Evolutionary conservation across 1,284 basidiomycete genomes (phyloP).

Genomic region (Cutaneotrichosporon cavernicola): DNA sequence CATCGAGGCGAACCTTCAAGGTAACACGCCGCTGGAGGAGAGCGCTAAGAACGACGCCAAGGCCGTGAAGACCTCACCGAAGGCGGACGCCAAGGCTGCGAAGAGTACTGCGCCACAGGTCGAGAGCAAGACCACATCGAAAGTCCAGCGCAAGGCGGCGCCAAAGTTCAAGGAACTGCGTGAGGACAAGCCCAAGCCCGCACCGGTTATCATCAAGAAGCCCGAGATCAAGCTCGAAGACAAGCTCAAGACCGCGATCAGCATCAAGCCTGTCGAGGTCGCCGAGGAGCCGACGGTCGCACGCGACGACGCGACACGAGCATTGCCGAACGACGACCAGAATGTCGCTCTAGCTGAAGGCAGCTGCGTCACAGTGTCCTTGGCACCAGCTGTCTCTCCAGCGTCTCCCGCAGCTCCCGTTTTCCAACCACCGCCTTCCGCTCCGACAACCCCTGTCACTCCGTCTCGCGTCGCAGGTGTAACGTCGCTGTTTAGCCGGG

Average conservation of each 20-base stretch:
- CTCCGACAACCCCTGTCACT: neutral
- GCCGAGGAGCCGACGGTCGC: neutral
- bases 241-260: slow-evolving; percentile 1
- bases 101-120: neutral
- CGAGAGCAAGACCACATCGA: neutral
- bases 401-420: slow-evolving; percentile 1
- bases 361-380: neutral
- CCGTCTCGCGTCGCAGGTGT: slow-evolving; percentile 4
- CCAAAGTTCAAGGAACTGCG: neutral
- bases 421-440: neutral
- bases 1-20: neutral
- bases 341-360: neutral
- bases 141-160: neutral
- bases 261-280: neutral
- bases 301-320: neutral
- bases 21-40: neutral
- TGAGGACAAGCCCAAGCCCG: neutral
- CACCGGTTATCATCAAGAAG: neutral
- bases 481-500: slow-evolving; percentile 18
- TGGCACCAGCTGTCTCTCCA: neutral
- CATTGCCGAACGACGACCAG: neutral
- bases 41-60: neutral
- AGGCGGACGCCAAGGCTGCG: neutral
- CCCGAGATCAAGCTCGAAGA: neutral
- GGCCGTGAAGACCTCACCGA: no score